Evolutionary conservation across 768 basidiomycete species (phyloP).

Genomic region (Pholiota conissans): DNA sequence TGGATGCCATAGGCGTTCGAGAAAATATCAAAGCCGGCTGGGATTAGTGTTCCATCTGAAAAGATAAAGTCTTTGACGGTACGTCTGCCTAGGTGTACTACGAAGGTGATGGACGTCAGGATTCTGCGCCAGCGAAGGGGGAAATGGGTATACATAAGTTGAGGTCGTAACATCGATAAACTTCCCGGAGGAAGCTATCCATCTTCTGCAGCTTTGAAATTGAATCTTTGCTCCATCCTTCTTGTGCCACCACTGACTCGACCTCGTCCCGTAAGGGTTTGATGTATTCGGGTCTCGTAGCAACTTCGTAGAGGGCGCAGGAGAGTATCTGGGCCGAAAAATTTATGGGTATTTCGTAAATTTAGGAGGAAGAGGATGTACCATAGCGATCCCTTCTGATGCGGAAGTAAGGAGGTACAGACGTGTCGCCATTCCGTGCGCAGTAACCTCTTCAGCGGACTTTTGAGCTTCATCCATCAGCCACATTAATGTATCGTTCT

Average conservation of each 20-base stretch:
- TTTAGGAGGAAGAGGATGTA: constrained; percentile 32
- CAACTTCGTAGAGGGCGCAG: constrained; percentile 36
- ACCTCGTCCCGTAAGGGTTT: constrained; percentile 40
- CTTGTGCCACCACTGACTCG: constrained; percentile 21
- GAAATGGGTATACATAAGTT: constrained; percentile 23
- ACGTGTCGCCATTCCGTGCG: constrained; percentile 24
- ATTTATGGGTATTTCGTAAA: constrained; percentile 16
- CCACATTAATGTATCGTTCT: constrained; percentile 41
- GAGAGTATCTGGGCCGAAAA: constrained; percentile 34
- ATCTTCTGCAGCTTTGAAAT: constrained; percentile 38
- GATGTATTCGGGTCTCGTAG: constrained; percentile 29
- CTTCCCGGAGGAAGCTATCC: constrained; percentile 52
- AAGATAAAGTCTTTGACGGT: constrained; percentile 30
- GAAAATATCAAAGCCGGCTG: constrained; percentile 24
- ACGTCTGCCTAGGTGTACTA: constrained; percentile 27
- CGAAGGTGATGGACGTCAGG: background rate
- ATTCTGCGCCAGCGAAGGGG: too few species aligned
- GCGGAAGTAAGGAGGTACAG: constrained; percentile 39
- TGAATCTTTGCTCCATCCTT: constrained; percentile 33
- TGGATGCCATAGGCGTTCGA: constrained; percentile 19
- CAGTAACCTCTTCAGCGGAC: constrained; percentile 23
- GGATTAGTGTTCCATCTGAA: constrained; percentile 32
- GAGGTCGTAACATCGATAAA: constrained; percentile 32
- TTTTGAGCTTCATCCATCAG: constrained; percentile 31
- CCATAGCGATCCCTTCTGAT: constrained; percentile 36